Percentiles rank a stretch among this genome's conserved stretches.
These are phyloP conservation scores for Candida bentonensis DNA, from an alignment of 805 yeast genomes.

Conservation along the genomic window DNA sequence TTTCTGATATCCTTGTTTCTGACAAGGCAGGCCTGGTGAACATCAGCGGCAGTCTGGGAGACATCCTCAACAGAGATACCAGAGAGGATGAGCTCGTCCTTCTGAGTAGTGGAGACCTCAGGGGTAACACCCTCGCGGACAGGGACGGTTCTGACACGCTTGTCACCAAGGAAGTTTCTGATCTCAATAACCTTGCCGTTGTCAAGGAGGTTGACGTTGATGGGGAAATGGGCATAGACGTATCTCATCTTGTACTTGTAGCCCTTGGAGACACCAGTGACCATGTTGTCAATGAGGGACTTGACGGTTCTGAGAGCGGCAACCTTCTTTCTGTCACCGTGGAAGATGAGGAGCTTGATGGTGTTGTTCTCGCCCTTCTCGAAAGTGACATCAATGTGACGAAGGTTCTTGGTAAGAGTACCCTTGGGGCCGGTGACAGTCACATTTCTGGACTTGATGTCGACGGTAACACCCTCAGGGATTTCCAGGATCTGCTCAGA, in stretches of 20 bases:
- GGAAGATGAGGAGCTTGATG: conserved; percentile 85
- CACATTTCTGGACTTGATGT: conserved; percentile 81
- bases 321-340: conserved; percentile 99
- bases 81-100: conserved; percentile 84
- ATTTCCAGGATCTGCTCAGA: conserved; percentile 69
- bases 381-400: conserved; percentile 93
- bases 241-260: conserved; percentile 99
- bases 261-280: conserved; percentile 98
- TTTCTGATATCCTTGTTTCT: conserved; percentile 99
- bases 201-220: conserved; percentile 86
- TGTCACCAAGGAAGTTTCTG: conserved; percentile 99
- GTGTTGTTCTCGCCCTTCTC: conserved; percentile 51
- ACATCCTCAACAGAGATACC: conserved; percentile 98
- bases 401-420: conserved; percentile 73
- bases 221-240: conserved; percentile 99
- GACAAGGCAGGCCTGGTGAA: conserved; percentile 95
- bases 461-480: conserved; percentile 89
- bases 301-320: conserved; percentile 98
- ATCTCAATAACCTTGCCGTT: conserved; percentile 77
- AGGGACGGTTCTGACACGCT: conserved; percentile 81
- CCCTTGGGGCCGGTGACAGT: conserved; percentile 98
- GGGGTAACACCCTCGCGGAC: conserved; percentile 82
- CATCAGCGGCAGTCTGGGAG: conserved; percentile 96
- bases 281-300: conserved; percentile 84
- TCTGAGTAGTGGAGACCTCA: conserved; percentile 67